Percentiles rank a stretch among this genome's conserved stretches.
phyloP scores from a whole-genome alignment of 306 rosid genomes.

The apple (Malus domestica) region DNA sequence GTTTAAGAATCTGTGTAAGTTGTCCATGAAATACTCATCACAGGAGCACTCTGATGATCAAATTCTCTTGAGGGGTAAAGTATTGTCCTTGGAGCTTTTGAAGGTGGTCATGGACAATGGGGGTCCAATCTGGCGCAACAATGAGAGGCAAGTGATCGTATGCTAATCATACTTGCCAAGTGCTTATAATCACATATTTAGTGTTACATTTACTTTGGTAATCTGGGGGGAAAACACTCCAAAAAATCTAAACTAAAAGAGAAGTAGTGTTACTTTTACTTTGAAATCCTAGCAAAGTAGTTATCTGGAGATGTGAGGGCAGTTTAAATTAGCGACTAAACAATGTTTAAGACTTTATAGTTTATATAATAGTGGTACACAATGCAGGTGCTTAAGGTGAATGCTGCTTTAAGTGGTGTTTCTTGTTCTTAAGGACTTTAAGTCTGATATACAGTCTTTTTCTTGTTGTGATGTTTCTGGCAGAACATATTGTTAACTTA shows the following conservation, averaged over 20 bases:
- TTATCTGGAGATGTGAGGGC: not conserved
- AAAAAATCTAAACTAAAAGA: no score
- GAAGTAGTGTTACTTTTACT: not conserved
- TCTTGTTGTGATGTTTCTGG: not conserved
- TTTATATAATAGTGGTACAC: not conserved
- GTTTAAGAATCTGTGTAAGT: slow-evolving; percentile 83
- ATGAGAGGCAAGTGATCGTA: slow-evolving; percentile 70
- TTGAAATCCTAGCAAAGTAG: not conserved
- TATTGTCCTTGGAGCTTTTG: slow-evolving; percentile 92
- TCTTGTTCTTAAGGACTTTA: not conserved
- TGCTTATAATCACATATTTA: not conserved
- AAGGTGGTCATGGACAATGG: slow-evolving; percentile 87
- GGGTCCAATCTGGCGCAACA: slow-evolving; percentile 66
- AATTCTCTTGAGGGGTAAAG: slow-evolving; percentile 86
- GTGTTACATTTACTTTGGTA: not conserved
- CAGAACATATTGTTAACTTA: not conserved
- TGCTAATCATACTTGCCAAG: not conserved
- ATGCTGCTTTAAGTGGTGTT: not conserved
- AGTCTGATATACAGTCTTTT: not conserved
- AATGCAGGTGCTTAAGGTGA: not conserved
- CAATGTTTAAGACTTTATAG: not conserved
- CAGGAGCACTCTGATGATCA: slow-evolving; percentile 88
- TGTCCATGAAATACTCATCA: slow-evolving; percentile 93
- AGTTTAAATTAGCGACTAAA: not conserved
- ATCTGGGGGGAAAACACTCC: no score